Conservation (phyloP, 2,329 filamentous ascomycete genomes). For the Aaosphaeria pasadenensis region DNA sequence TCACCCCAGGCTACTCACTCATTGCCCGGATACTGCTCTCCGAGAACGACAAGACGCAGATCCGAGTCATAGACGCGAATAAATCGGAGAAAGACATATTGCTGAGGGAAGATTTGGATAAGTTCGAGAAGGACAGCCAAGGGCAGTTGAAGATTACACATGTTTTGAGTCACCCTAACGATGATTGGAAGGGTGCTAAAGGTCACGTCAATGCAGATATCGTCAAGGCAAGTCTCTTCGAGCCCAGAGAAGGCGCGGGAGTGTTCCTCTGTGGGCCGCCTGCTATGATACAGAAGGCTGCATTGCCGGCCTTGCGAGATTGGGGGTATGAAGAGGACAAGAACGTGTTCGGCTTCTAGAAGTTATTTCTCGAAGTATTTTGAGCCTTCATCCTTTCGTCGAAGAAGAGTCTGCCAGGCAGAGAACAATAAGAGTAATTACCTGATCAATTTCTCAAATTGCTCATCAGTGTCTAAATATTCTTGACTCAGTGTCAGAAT, state of each 20-base stretch:
- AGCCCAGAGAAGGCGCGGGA: slow-evolving; percentile 40
- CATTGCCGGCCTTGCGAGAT: slow-evolving; percentile 46
- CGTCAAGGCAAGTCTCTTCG: slow-evolving; percentile 42
- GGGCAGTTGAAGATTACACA: slow-evolving; percentile 46
- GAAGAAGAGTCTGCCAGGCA: too few species aligned
- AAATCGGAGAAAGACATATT: slow-evolving; percentile 49
- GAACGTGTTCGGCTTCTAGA: slow-evolving; percentile 45
- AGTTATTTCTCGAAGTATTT: too few species aligned
- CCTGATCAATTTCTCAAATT: too few species aligned
- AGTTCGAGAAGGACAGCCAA: slow-evolving; percentile 35
- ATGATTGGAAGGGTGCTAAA: slow-evolving; percentile 45
- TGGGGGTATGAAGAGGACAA: slow-evolving; percentile 47
- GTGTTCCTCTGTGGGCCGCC: slow-evolving; percentile 52
- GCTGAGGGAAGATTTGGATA: slow-evolving; percentile 42
- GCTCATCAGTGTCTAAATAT: too few species aligned
- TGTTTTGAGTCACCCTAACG: slow-evolving; percentile 45
- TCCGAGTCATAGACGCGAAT: slow-evolving; percentile 49
- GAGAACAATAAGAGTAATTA: too few species aligned
- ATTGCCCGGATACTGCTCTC: slow-evolving; percentile 43
- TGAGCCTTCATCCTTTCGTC: too few species aligned
- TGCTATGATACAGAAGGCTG: slow-evolving; percentile 52
- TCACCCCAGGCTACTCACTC: slow-evolving; percentile 53
- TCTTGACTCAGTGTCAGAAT: too few species aligned
- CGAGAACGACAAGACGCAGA: slow-evolving; percentile 34
- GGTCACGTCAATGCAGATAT: slow-evolving; percentile 45